These are phyloP conservation scores for Limtongozyma cylindracea DNA, from an alignment of 805 yeast genomes.

Conservation along the genomic window DNA sequence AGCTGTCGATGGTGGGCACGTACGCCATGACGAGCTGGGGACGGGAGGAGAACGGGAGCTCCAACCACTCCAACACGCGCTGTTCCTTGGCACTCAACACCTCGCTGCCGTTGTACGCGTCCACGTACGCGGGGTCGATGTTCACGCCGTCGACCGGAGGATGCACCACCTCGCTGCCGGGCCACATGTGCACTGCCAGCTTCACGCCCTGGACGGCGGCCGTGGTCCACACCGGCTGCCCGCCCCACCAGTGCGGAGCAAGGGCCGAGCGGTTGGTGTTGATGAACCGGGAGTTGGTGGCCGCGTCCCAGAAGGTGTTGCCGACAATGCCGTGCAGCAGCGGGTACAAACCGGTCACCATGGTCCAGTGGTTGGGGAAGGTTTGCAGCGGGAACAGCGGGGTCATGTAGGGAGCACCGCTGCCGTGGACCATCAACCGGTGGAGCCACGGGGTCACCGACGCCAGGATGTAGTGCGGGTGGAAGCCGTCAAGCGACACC, in stretches of 20 bases:
- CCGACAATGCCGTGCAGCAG: conserved; percentile 73
- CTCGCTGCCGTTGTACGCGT: conserved; percentile 41
- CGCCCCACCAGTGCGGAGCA: conserved; percentile 56
- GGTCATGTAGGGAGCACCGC: conserved; percentile 58
- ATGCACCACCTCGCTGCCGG: conserved; percentile 62
- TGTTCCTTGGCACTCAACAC: conserved; percentile 25
- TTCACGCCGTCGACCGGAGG: conserved; percentile 15
- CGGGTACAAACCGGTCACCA: conserved; percentile 72
- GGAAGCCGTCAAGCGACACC: conserved; percentile 72
- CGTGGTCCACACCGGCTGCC: conserved; percentile 75
- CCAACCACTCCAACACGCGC: conserved; percentile 46
- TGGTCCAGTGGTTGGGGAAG: conserved; percentile 81
- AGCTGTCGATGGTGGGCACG: conserved; percentile 62
- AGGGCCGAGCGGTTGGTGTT: conserved; percentile 28
- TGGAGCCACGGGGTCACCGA: conserved; percentile 49
- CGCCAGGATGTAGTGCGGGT: conserved; percentile 59
- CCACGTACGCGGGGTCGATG: conserved; percentile 26
- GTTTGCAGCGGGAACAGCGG: conserved; percentile 82
- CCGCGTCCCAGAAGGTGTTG: conserved; percentile 52
- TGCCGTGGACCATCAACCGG: conserved; percentile 20
- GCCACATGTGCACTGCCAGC: conserved; percentile 89
- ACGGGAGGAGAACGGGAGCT: conserved; percentile 17
- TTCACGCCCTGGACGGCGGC: conserved; percentile 33
- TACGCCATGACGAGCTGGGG: conserved; percentile 63
- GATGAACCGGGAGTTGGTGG: conserved; percentile 24